Evolutionary conservation across 2,329 filamentous ascomycete species (phyloP).

Genomic region (Lachnellula subtilissima): DNA sequence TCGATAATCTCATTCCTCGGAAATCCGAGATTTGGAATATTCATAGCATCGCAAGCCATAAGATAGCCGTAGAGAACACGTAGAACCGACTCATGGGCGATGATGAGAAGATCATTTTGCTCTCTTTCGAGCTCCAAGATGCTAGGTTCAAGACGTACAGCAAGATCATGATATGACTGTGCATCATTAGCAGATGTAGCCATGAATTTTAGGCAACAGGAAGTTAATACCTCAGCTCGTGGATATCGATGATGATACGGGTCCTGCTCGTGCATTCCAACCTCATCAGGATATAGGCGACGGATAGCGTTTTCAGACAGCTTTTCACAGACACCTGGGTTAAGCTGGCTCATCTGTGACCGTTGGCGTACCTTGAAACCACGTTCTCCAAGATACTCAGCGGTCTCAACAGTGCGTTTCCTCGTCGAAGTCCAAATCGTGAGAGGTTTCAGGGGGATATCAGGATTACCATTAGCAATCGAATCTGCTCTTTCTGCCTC

Average conservation of each 20-base stretch:
- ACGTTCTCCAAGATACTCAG: slow-evolving; percentile 69
- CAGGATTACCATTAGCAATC: slow-evolving; percentile 62
- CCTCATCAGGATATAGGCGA: slow-evolving; percentile 80
- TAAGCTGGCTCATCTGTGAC: slow-evolving; percentile 95
- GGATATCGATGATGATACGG: slow-evolving; percentile 97
- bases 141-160: slow-evolving; percentile 95
- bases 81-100: slow-evolving; percentile 96
- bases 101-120: slow-evolving; percentile 95
- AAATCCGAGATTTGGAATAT: slow-evolving; percentile 89
- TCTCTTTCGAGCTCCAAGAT: slow-evolving; percentile 96
- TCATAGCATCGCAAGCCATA: slow-evolving; percentile 95
- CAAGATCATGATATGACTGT: slow-evolving; percentile 95
- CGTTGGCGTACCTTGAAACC: slow-evolving; percentile 87
- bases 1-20: slow-evolving; percentile 97
- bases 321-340: slow-evolving; percentile 93
- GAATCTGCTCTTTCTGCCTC: slow-evolving; percentile 71
- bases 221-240: slow-evolving; percentile 68
- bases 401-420: slow-evolving; percentile 84
- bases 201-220: slow-evolving; percentile 3
- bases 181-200: slow-evolving; percentile 20
- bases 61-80: slow-evolving; percentile 95
- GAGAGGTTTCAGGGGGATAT: slow-evolving; percentile 69
- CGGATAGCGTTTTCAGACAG: slow-evolving; percentile 81
- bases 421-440: slow-evolving; percentile 95
- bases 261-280: slow-evolving; percentile 86